Percentiles rank a stretch among this genome's conserved stretches.
Evolutionary conservation across 2,329 filamentous ascomycete species (phyloP).

Genomic region (Pseudohalonectria lignicola): DNA sequence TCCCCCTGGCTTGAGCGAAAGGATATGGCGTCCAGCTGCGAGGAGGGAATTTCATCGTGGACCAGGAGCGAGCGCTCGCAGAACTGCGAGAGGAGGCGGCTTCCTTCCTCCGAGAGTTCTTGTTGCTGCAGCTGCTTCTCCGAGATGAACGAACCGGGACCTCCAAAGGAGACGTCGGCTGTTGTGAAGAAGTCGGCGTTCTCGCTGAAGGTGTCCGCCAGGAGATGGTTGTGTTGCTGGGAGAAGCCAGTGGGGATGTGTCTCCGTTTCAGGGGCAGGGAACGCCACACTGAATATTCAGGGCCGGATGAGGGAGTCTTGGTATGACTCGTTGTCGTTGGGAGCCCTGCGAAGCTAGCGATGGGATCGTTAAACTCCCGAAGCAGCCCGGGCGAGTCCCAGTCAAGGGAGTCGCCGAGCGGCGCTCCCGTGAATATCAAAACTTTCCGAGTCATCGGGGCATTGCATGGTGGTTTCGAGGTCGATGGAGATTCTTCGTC

Average conservation of each 20-base stretch:
- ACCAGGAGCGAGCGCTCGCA: conserved; percentile 68
- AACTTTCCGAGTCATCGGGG: conserved; percentile 17
- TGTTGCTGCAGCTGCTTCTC: no score
- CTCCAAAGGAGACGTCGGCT: conserved; percentile 22
- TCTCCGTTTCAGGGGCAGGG: conserved; percentile 34
- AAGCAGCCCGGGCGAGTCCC: conserved; percentile 39
- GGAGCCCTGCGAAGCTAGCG: conserved; percentile 25
- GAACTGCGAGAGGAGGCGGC: conserved; percentile 47
- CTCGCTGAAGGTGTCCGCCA: conserved; percentile 7
- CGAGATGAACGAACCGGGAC: no score
- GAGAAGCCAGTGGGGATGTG: conserved; percentile 40
- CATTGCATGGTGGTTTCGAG: no score
- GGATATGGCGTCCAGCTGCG: conserved; percentile 32
- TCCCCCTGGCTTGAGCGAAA: conserved; percentile 11
- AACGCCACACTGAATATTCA: conserved; percentile 39
- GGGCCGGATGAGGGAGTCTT: conserved; percentile 5
- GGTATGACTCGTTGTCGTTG: no score
- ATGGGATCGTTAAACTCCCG: conserved; percentile 29
- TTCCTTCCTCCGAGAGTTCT: no score
- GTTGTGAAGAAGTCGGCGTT: conserved; percentile 35
- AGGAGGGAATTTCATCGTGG: conserved; percentile 55
- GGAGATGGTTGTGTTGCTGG: conserved; percentile 27
- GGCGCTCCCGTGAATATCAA: conserved; percentile 46
- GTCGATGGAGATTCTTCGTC: no score
- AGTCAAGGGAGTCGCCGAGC: conserved; percentile 36